A percentile compares a stretch with the other conserved stretches of the same genome.
Conservation (phyloP, 2,329 filamentous ascomycete genomes). For the Neophaeococcomyces aloes region DNA sequence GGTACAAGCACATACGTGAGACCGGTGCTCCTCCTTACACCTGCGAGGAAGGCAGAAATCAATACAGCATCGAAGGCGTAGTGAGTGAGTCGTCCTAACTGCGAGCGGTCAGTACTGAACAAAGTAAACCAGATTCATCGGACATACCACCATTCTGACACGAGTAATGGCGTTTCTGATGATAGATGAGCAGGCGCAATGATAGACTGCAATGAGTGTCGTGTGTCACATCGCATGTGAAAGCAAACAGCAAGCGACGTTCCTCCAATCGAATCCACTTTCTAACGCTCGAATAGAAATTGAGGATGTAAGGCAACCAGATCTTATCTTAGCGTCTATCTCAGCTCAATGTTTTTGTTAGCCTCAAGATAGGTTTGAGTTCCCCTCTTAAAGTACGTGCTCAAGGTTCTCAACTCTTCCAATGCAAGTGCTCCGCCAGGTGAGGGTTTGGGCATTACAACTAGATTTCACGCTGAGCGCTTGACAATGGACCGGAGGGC, state of each 20-base stretch:
- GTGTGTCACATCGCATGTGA: slow-evolving; percentile 2
- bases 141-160: slow-evolving; percentile 34
- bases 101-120: slow-evolving; percentile 49
- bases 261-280: neutral
- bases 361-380: neutral
- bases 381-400: slow-evolving; percentile 6
- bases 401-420: slow-evolving; percentile 3
- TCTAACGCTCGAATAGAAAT: neutral
- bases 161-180: neutral
- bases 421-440: too few species aligned
- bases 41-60: slow-evolving; percentile 88
- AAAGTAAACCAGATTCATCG: slow-evolving; percentile 49
- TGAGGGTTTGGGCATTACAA: too few species aligned
- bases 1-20: slow-evolving; percentile 74
- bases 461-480: too few species aligned
- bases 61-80: slow-evolving; percentile 95
- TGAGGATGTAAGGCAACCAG: neutral
- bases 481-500: too few species aligned
- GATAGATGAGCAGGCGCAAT: neutral
- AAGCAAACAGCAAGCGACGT: neutral
- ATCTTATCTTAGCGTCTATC: slow-evolving; percentile 6
- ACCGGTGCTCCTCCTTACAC: slow-evolving; percentile 93
- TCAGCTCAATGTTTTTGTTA: neutral
- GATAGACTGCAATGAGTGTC: neutral
- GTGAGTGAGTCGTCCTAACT: slow-evolving; percentile 88